phyloP scores from a whole-genome alignment of 2,329 filamentous ascomycete species.

The Aspergillus aculeatinus region DNA sequence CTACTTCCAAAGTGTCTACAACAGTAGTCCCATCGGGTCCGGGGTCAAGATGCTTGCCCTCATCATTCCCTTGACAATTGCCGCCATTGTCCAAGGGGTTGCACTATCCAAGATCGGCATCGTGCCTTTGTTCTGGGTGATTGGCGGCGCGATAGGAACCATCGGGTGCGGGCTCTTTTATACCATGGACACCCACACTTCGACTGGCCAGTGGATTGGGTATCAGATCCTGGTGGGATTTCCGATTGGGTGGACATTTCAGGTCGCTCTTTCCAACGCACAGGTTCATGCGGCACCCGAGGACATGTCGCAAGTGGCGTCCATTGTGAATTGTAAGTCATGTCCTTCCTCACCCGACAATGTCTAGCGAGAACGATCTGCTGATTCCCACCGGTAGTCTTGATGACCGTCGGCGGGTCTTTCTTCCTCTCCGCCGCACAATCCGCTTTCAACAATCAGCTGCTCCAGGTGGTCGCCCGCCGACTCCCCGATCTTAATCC shows the following conservation, averaged over 20 bases:
- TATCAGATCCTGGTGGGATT: conserved; percentile 33
- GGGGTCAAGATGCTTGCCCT: conserved; percentile 47
- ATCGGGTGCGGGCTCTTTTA: conserved; percentile 35
- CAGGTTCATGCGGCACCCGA: conserved; percentile 22
- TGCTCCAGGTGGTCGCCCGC: conserved; percentile 25
- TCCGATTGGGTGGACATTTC: conserved; percentile 7
- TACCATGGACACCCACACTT: conserved; percentile 30
- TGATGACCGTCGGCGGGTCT: conserved; percentile 34
- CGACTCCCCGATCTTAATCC: neutral
- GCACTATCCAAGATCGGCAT: conserved; percentile 27
- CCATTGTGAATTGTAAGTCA: conserved; percentile 19
- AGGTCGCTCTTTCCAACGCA: conserved; percentile 25
- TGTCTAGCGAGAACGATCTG: no score
- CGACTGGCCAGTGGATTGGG: conserved; percentile 36
- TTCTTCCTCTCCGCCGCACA: conserved; percentile 34
- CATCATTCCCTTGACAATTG: conserved; percentile 34
- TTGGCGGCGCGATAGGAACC: conserved; percentile 24
- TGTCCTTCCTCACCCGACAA: no score
- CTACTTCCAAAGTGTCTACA: conserved; percentile 46
- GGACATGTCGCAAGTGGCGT: conserved; percentile 21
- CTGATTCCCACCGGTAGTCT: conserved; percentile 13
- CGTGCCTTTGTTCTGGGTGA: conserved; percentile 27
- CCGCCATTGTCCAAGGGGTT: conserved; percentile 27
- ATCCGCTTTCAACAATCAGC: conserved; percentile 34
- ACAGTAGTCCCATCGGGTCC: conserved; percentile 32